These are phyloP conservation scores for Vachellia pachyceras DNA, from an alignment of 306 rosid genomes.

Conservation along the genomic window DNA sequence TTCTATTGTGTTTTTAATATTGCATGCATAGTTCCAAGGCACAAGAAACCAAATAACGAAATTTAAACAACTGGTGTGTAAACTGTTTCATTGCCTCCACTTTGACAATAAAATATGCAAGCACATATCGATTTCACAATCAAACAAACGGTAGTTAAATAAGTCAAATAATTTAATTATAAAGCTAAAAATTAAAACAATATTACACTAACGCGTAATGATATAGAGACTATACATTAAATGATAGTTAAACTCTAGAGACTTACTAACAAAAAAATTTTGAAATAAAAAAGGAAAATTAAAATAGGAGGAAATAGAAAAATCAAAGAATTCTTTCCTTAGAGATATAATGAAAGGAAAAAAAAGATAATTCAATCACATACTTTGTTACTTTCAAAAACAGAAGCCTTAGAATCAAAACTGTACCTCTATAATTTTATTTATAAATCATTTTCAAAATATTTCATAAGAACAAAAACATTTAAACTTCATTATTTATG, in stretches of 20 bases:
- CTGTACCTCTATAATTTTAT: too few species aligned
- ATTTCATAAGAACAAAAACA: too few species aligned
- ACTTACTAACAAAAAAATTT: too few species aligned
- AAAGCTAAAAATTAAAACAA: background rate
- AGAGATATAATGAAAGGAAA: too few species aligned
- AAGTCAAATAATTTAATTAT: background rate
- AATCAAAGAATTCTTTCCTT: background rate
- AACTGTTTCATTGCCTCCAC: background rate
- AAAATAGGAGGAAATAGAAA: background rate
- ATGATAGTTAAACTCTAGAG: background rate
- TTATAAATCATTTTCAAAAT: too few species aligned
- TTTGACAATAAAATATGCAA: background rate
- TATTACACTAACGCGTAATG: background rate
- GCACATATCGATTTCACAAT: background rate
- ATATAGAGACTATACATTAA: background rate
- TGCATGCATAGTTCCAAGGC: background rate
- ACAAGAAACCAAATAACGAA: slow-evolving; percentile 24
- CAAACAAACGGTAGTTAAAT: background rate
- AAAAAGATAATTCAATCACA: background rate
- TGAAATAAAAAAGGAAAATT: background rate
- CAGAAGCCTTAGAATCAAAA: too few species aligned
- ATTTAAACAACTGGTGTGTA: background rate
- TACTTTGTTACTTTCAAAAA: too few species aligned
- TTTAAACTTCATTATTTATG: too few species aligned
- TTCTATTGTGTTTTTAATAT: slow-evolving; percentile 1